These are phyloP conservation scores for Pseudogymnoascus sp. DNA, from an alignment of 2,329 filamentous ascomycete species.

Conservation along the genomic window DNA sequence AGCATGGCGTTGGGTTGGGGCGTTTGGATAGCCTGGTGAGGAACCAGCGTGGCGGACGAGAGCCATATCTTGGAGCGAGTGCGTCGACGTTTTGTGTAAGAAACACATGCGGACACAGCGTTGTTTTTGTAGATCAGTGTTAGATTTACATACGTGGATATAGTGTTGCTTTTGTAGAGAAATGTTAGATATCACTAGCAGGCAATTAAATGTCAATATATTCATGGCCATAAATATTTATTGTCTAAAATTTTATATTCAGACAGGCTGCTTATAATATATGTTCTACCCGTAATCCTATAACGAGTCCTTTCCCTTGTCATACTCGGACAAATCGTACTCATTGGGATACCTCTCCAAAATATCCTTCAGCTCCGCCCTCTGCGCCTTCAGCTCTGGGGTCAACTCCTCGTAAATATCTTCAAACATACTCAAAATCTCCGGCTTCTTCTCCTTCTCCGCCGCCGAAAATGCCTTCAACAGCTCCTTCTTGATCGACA, in stretches of 20 bases:
- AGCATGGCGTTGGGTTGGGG: not conserved
- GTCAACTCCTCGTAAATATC: conserved; percentile 87
- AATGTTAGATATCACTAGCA: not conserved
- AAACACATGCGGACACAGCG: not conserved
- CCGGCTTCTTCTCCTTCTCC: conserved; percentile 72
- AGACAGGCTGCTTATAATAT: not conserved
- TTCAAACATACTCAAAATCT: conserved; percentile 65
- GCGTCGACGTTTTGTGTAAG: not conserved
- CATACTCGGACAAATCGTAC: conserved; percentile 73
- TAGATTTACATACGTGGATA: not conserved
- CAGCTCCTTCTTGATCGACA: conserved; percentile 61
- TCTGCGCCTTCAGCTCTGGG: conserved; percentile 68
- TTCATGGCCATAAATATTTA: not conserved
- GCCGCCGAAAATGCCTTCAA: conserved; percentile 77
- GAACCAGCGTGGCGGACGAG: not conserved
- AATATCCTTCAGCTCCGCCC: conserved; percentile 64
- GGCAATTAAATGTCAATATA: not conserved
- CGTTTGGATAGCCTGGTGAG: not conserved
- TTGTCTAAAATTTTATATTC: not conserved
- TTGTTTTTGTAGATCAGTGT: not conserved
- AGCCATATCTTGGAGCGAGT: not conserved
- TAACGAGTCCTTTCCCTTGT: conserved; percentile 50
- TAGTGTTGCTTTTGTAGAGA: not conserved
- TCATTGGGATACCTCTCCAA: conserved; percentile 82
- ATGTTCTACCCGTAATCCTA: conserved; percentile 2